A percentile compares a stretch with the other conserved stretches of the same genome.
Evolutionary conservation across 2,329 filamentous ascomycete species (phyloP).

Genomic region (Ramichloridium luteum): DNA sequence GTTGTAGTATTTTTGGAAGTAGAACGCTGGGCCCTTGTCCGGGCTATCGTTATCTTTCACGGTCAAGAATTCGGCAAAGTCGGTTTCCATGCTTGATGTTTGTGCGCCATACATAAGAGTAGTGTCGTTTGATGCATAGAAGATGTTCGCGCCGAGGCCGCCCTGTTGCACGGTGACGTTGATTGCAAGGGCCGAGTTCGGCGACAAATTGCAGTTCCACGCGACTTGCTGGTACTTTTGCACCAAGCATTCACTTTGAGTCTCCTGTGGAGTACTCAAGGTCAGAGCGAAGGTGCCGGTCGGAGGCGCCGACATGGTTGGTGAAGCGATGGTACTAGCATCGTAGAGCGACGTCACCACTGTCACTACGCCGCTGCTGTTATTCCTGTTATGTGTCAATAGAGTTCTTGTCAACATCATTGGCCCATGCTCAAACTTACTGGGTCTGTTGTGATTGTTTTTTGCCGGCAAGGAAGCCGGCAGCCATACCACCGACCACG

Average conservation of each 20-base stretch:
- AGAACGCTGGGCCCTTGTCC: slow-evolving; percentile 48
- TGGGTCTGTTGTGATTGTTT: too few relatives aligned
- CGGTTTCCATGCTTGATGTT: slow-evolving; percentile 33
- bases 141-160: slow-evolving; percentile 19
- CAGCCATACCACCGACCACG: slow-evolving; percentile 24
- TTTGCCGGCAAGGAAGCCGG: slow-evolving; percentile 21
- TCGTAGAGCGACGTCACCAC: slow-evolving; percentile 21
- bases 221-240: slow-evolving; percentile 43
- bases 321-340: slow-evolving; percentile 34
- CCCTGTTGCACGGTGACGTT: slow-evolving; percentile 14
- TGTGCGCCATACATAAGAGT: slow-evolving; percentile 49
- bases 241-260: slow-evolving; percentile 45
- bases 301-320: slow-evolving; percentile 41
- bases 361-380: slow-evolving; percentile 7
- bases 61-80: slow-evolving; percentile 35
- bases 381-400: not conserved
- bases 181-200: slow-evolving; percentile 19
- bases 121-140: slow-evolving; percentile 18
- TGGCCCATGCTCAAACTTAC: too few relatives aligned
- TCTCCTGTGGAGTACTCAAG: slow-evolving; percentile 36
- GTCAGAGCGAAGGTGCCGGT: slow-evolving; percentile 47
- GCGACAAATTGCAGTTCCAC: slow-evolving; percentile 49
- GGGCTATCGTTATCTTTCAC: slow-evolving; percentile 46
- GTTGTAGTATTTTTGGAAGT: slow-evolving; percentile 50
- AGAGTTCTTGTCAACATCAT: slow-evolving; percentile 4